Evolutionary conservation across 1,139 yeast species (phyloP), one percentile per base, ranked within the genome.

Genomic region (Kurtzmaniella quercitrusa): DNA sequence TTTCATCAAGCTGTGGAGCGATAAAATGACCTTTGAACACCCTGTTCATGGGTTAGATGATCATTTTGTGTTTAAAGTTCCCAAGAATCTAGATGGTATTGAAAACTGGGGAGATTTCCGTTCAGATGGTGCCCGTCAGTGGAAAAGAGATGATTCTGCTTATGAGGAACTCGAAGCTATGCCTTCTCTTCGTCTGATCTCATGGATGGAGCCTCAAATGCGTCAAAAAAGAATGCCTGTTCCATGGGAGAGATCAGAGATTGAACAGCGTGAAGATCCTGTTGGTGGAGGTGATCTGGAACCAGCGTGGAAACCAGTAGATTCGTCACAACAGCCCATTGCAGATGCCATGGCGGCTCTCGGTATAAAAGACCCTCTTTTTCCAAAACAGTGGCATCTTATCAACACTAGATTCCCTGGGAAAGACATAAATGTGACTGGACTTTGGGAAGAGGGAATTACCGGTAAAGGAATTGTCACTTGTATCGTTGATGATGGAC

Each of bases 401-500:
- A 63, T 85, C 37, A 94, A 94, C 56, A 69, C 88, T 0, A 60
- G 62, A 2, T 80, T 68, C 51, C 88, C 88, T 0, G 95, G 95
- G 0, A 74, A 88, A 53, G 98, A 93, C 57, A 81, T 93, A 41
- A 93, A 94, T 56, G 94, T 88, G 11, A 69, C 88, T 1, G 94
- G 88, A 0, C 80, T 88, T 16, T 93, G 98, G 98, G 68, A 72
- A 34, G 82, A 82, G 50, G 86, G 86, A 38, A 78, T 85, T 43
- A 84, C 95, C 1, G 99, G 99, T 1, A 66, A 75, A 39, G 94
- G 94, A 4, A 68, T 85, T 3, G 88, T 86, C 2, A 84, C 91
- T 1, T 96, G 97, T 1, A 76, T 94, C 33, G 84, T 94, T 1
- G 99, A 94, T 60, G 99, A 94, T 62, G 99, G 99, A 1, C 65